Evolutionary conservation across 2,329 filamentous ascomycete genomes (phyloP), one percentile per base, ranked within the genome.

Genomic region (Chaetomium olivaceum): DNA sequence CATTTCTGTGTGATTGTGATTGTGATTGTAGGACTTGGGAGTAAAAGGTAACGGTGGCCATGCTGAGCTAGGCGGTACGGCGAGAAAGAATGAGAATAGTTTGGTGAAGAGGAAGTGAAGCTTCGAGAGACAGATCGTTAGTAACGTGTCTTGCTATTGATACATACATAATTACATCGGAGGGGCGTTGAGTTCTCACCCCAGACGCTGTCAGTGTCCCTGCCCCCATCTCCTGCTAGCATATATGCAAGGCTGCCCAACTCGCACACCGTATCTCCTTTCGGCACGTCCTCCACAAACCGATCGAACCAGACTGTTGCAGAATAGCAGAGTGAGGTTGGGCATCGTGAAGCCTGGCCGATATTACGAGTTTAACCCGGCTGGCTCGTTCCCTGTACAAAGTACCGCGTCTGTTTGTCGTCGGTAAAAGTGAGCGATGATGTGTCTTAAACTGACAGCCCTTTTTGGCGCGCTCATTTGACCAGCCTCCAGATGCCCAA

Each of bases 401-500:
- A n/a, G n/a, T 39, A 14, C 36, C 36, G 14, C 36, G 14, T 39
- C 36, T 12, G 4, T 29, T 9, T 4, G 25, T 46, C n/a, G 16
- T 29, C 27, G 27, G 27, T 33, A 48, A 5, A 11, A 39, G 2
- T 61, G 48, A 55, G 59, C 21, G 59, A 23, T 5, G 59, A 54
- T 61, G 9, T n/a, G 21, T 27, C 25, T 1, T 27, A 21, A 27
- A 7, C 2, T 16, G 7, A 16, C 12, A 4, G n/a, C 21, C 19
- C 9, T 11, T 27, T 27, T 23, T n/a, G 2, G 19, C 1, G 6
- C 5, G 3, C 19, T 81, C 76, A 89, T 71, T 85, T 83, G 65
- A 89, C 82, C 29, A 89, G 80, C 69, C 90, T 83, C 82, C 86
- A 93, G 25, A 93, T 74, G 0, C 91, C 91, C 79, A 92, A 81